Base-by-base conservation (phyloP, 768 basidiomycete species). In the Trametes cingulata region DNA sequence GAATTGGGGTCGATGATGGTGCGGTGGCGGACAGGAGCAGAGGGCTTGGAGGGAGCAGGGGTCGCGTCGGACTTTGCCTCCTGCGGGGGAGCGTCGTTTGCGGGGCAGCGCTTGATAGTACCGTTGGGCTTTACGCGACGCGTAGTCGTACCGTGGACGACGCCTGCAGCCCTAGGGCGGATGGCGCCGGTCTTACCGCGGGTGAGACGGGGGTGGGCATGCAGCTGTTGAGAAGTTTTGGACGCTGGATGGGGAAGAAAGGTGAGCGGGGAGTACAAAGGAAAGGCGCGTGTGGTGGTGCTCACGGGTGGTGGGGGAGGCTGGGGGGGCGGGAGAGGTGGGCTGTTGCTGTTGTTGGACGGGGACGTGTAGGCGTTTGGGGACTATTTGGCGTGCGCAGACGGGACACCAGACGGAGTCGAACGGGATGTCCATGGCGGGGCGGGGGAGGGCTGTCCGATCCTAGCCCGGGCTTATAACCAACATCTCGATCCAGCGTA, bases 381-480 rank as follows among this genome's bases (percentile, higher is more conserved):
- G 91, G n/a, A 83, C 76, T 65, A 93, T 91, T 63, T 87, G 86
- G 65, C 83, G 78, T 67, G 85, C 82, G 78, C 91, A 93, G 68
- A 83, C 84, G 50, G 88, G 88, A 81, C 91, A 93, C 87, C 88
- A 93, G 56, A 85, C 77, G 62, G 86, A 80, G 75, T 90, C 90
- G 76, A 85, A 68, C 62, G 64, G 50, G 52, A 69, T 65, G 61
- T 69, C 65, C 37, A 62, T 61, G 68, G 64, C 45, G 68, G 66
- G 48, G 69, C 54, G 64, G 65, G 53, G 56, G 46, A 47, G 52
- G 55, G 39, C 48, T 50, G 58, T 54, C 61, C 59, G 56, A 51
- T 45, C 40, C 56, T 39, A 36, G 56, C 52, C 61, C 48, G 61
- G 61, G 45, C 52, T 62, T 62, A 62, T 62, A 62, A 62, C 61